phyloP scores from a whole-genome alignment of 768 basidiomycete species.

The Pleurotus sapidus region DNA sequence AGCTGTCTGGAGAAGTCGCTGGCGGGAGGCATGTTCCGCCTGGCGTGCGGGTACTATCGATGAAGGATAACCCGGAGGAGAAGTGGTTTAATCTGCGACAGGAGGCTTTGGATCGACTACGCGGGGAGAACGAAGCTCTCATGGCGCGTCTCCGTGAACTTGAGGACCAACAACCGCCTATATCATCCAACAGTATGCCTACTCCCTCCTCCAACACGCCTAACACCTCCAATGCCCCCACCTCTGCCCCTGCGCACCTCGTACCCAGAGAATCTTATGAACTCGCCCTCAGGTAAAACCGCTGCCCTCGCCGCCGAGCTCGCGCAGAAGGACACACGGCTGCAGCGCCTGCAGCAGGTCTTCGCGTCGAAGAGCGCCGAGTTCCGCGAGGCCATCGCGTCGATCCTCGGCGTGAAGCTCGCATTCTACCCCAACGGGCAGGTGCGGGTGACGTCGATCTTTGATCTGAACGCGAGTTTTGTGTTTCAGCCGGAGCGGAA shows the following conservation, averaged over 20 bases:
- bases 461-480: slow-evolving; percentile 83
- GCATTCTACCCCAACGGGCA: slow-evolving; percentile 90
- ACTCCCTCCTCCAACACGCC: background rate
- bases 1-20: slow-evolving; percentile 73
- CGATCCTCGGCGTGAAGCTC: slow-evolving; percentile 88
- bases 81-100: slow-evolving; percentile 76
- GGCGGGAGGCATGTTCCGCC: slow-evolving; percentile 76
- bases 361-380: slow-evolving; percentile 84
- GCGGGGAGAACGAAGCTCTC: slow-evolving; percentile 81
- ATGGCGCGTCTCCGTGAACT: slow-evolving; percentile 63
- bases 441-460: slow-evolving; percentile 87
- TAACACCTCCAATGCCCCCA: background rate
- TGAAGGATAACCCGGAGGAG: slow-evolving; percentile 80
- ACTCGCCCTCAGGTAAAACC: slow-evolving; percentile 64
- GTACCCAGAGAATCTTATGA: slow-evolving; percentile 85
- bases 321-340: slow-evolving; percentile 78
- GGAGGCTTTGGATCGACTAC: slow-evolving; percentile 71
- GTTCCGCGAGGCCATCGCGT: slow-evolving; percentile 87
- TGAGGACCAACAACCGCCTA: slow-evolving; percentile 37
- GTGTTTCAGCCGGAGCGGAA: slow-evolving; percentile 70
- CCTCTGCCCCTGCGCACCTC: slow-evolving; percentile 29
- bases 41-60: slow-evolving; percentile 60
- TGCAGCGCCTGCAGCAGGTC: slow-evolving; percentile 79
- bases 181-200: background rate
- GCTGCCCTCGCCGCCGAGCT: slow-evolving; percentile 60